phyloP scores from a whole-genome alignment of 768 basidiomycete genomes.

The Amanita polypyramis region DNA sequence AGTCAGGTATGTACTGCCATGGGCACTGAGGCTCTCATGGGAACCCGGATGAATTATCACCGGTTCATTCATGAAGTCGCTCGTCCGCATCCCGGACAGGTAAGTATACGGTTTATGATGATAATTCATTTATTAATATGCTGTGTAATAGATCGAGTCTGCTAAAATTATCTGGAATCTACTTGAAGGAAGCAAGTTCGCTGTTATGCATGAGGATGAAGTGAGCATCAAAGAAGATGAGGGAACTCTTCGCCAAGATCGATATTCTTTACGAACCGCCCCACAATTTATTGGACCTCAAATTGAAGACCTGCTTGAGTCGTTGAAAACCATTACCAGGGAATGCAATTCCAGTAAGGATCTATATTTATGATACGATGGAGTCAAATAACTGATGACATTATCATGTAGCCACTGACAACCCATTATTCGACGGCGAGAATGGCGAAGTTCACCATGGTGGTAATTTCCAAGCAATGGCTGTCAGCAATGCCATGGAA shows the following conservation, averaged over 20 bases:
- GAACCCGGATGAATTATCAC: conserved; percentile 61
- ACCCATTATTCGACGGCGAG: conserved; percentile 68
- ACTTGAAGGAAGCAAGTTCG: conserved; percentile 59
- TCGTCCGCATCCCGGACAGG: conserved; percentile 80
- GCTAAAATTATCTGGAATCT: conserved; percentile 61
- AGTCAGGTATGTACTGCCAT: conserved; percentile 72
- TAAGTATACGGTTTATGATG: conserved; percentile 8
- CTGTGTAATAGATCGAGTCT: conserved; percentile 46
- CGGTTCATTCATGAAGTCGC: conserved; percentile 69
- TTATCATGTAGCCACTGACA: conserved; percentile 59
- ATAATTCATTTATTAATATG: neutral
- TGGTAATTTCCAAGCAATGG: conserved; percentile 86
- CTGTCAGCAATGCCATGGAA: conserved; percentile 82
- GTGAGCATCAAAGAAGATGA: conserved; percentile 62
- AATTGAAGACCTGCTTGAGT: conserved; percentile 64
- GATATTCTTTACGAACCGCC: conserved; percentile 63
- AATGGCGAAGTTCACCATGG: conserved; percentile 64
- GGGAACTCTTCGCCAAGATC: conserved; percentile 71
- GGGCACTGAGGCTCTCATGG: conserved; percentile 74
- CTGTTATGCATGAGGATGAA: conserved; percentile 59
- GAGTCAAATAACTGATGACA: conserved; percentile 6
- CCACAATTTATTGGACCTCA: conserved; percentile 85
- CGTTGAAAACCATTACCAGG: conserved; percentile 51
- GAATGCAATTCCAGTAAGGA: conserved; percentile 77
- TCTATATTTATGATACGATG: neutral